Evolutionary conservation across 768 basidiomycete genomes (phyloP), one percentile per base, ranked within the genome.

Genomic region (Arthromyces matolae): DNA sequence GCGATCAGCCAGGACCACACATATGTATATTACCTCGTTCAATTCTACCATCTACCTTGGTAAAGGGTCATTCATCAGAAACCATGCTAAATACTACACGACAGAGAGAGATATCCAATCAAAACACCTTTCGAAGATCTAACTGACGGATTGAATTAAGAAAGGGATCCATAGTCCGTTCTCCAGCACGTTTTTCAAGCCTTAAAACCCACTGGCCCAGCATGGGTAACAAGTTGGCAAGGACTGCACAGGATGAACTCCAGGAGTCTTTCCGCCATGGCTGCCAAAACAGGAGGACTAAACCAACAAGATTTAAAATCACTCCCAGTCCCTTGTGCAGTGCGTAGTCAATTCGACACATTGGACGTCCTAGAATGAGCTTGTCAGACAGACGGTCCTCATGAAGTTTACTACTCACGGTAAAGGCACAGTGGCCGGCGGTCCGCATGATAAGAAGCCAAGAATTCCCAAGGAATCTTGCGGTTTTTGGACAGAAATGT

Each of bases 311-410:
- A 13, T 37, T 14, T 18, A 45, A 18, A 2, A 45, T 10, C 7
- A 19, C 10, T 3, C 35, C 32, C 14, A 45, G 12, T 13, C 44
- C 44, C 8, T 25, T 45, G 24, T 34, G 33, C 19, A 45, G 12
- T 4, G 20, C 24, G 23, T 27, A 37, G 18, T 45, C 34, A 8
- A 29, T 19, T 12, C 44, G 44, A 18, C 23, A 12, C 10, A 24
- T 20, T 18, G 44, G 44, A n/a, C 44, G 44, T 8, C 44, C 44
- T 45, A 19, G 18, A 22, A 24, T 39, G n/a, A n/a, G n/a, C n/a
- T n/a, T n/a, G n/a, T n/a, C n/a, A n/a, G n/a, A n/a, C n/a, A n/a
- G n/a, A n/a, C n/a, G n/a, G n/a, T n/a, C n/a, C n/a, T n/a, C n/a
- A n/a, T n/a, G n/a, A n/a, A n/a, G n/a, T n/a, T n/a, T n/a, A n/a